A percentile compares a stretch with the other conserved stretches of the same genome.
These are phyloP conservation scores for Clarkia xantiana DNA, from an alignment of 345 rosid genomes.

Conservation along the genomic window DNA sequence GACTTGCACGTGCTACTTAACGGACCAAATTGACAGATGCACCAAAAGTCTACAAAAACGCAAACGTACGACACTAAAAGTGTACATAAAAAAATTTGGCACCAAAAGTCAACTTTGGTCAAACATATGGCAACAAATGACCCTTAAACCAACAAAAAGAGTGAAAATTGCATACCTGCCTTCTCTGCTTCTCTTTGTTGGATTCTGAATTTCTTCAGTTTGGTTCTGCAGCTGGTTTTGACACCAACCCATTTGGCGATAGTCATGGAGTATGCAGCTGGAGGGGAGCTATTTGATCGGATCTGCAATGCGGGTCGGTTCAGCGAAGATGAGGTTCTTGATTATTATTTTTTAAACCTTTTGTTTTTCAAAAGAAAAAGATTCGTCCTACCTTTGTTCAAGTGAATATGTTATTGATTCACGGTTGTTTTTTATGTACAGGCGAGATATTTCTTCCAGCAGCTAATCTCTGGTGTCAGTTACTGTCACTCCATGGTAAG, in stretches of 20 bases:
- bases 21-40: too few species aligned
- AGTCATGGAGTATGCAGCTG: slow-evolving; percentile 89
- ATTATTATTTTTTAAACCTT: background rate
- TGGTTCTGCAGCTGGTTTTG: slow-evolving; percentile 44
- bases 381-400: background rate
- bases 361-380: too few species aligned
- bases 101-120: too few species aligned
- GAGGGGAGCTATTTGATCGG: slow-evolving; percentile 83
- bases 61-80: too few species aligned
- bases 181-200: background rate
- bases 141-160: too few species aligned
- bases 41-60: too few species aligned
- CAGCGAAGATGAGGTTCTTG: slow-evolving; percentile 77
- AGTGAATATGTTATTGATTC: background rate
- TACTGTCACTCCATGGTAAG: slow-evolving; percentile 71
- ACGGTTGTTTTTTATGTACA: slow-evolving; percentile 14
- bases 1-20: too few species aligned
- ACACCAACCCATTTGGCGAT: slow-evolving; percentile 82
- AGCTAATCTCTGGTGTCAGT: slow-evolving; percentile 69
- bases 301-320: slow-evolving; percentile 85
- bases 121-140: too few species aligned
- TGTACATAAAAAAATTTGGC: too few species aligned
- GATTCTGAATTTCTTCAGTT: background rate
- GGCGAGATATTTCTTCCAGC: slow-evolving; percentile 95
- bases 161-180: background rate